Base-by-base conservation (phyloP, 2,329 filamentous ascomycete genomes). In the Nemania serpens region DNA sequence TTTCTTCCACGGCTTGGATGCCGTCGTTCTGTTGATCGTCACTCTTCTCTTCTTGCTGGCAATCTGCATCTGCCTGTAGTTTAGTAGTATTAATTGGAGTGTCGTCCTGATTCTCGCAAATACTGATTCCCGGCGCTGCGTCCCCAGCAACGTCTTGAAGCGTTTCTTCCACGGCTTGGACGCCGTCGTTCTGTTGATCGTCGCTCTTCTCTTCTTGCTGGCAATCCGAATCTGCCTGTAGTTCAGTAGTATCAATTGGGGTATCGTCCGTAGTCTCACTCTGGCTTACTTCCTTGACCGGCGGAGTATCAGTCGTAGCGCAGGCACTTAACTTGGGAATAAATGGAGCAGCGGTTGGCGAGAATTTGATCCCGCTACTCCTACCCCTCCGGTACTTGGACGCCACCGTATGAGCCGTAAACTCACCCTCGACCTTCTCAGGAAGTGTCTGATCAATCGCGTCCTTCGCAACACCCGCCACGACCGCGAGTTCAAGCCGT, bases 401-500 rank as follows among this genome's bases (percentile, higher is more conserved):
- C 10, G 48, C 37, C 1, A 62, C 25, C 11, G 61, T 13, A n/a
- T 34, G 36, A 1, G 51, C 15, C 1, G 56, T 59, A 34, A 59
- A 50, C 1, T n/a, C 13, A 2, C 34, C 29, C 0, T 58, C 33
- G 0, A 62, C 34, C 22, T 36, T 63, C 3, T 11, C 12, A 1
- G 68, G 64, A 12, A 66, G 43, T 0, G 57, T 22, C 2, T 39
- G 36, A n/a, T 39, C 33, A 2, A 67, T 53, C 2, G 60, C 49
- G 1, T 48, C 57, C 13, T n/a, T 55, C 2, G 59, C 37, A 5
- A 63, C 52, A 0, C 48, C 50, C 1, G 56, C 43, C 0, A 70
- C 49, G 3, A 63, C 47, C 6, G 61, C 25, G 5, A 70, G 34
- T n/a, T 66, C 61, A 1, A 64, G 55, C 2, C n/a, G 20, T 17